Conservation (phyloP, 768 basidiomycete genomes). For the Podaxis sp. region DNA sequence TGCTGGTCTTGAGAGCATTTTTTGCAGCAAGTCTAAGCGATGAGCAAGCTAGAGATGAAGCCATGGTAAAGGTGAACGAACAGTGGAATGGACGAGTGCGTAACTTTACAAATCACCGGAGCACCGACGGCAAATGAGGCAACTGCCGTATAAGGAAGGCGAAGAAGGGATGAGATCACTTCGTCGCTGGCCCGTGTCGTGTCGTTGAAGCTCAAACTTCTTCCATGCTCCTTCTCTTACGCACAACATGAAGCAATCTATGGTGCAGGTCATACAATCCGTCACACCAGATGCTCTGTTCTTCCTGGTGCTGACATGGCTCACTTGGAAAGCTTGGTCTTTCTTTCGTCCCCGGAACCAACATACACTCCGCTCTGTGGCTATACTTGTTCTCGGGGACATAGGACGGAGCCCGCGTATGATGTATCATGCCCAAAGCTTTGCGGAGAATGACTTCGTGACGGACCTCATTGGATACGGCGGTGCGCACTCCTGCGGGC, state of each 20-base stretch:
- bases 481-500: slow-evolving; percentile 46
- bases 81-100: neutral
- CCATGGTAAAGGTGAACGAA: neutral
- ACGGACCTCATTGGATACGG: slow-evolving; percentile 85
- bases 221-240: neutral
- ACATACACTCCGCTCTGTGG: slow-evolving; percentile 66
- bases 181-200: neutral
- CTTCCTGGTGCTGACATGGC: slow-evolving; percentile 31
- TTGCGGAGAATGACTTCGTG: slow-evolving; percentile 75
- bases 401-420: slow-evolving; percentile 94
- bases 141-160: neutral
- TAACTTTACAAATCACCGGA: slow-evolving; percentile 2
- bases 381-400: slow-evolving; percentile 91
- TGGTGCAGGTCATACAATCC: slow-evolving; percentile 11
- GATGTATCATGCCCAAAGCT: slow-evolving; percentile 98
- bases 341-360: slow-evolving; percentile 34
- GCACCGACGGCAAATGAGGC: neutral
- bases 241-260: neutral
- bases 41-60: neutral
- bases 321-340: slow-evolving; percentile 25
- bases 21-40: neutral
- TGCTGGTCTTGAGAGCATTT: neutral
- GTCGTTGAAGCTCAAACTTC: neutral
- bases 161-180: neutral
- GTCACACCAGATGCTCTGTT: slow-evolving; percentile 15